Evolutionary conservation across 176 grass and related monocot species (phyloP), one percentile per base, ranked within the genome.

Genomic region (Coix lacrymajobi): DNA sequence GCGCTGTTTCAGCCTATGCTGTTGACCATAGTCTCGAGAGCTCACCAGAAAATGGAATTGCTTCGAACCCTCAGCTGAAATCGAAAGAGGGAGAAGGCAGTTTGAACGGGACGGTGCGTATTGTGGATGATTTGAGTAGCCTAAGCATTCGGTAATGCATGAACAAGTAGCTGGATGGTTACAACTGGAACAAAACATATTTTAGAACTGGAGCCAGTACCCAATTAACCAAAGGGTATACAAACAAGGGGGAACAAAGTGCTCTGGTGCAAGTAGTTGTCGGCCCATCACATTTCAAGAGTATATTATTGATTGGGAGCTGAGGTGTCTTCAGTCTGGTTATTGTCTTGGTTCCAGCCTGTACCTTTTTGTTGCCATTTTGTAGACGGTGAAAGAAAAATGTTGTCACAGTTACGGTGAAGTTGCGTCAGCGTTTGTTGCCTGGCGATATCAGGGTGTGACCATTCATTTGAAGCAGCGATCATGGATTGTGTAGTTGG

Each of bases 1-100:
- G 97, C 69, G 83, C 83, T 46, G 41, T 77, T 62, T 71, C 77
- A 62, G 76, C 81, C 36, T 75, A 87, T 87, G 66, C 62, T 77
- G 46, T 62, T 8, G 87, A 79, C 83, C 76, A 37, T 62, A 81
- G 22, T 20, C 39, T 62, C 11, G 80, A 90, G 51, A 90, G 80
- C 90, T 85, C 69, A 78, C 45, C 89, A 83, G 97, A 96, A 90
- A 99, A 99, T 87, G 97, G 93, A 78, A 60, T 87, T 90, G 81
- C 84, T 26, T 45, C 61, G 78, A 72, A 46, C 12, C 10, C 40
- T 9, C 72, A 85, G 68, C 7, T 51, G 69, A 85, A 84, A 78
- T 31, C 65, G 30, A 69, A 79, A 0, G 85, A 71, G 8, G 88
- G 80, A 61, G 84, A 89, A 43, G 62, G 72, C 48, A 63, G 46